Evolutionary conservation across 768 basidiomycete genomes (phyloP).

Genomic region (Agaricus subrufescens): DNA sequence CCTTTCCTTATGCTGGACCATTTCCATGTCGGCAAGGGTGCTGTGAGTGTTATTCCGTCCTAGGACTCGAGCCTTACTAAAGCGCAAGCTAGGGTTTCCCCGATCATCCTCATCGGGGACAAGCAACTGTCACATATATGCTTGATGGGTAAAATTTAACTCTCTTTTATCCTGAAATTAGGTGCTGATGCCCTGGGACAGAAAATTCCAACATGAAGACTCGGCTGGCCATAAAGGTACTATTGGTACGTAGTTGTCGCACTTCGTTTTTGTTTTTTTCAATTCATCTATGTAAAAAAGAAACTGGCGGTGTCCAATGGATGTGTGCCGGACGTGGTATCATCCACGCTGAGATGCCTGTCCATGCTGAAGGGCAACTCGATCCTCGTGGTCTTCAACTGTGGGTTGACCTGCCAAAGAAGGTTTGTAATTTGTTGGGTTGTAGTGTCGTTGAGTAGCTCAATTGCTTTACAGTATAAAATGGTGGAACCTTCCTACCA

Average conservation of each 20-base stretch:
- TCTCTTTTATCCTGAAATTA: background rate
- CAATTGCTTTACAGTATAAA: constrained; percentile 50
- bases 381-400: constrained; percentile 84
- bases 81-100: constrained; percentile 64
- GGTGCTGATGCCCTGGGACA: constrained; percentile 15
- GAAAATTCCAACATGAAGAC: constrained; percentile 83
- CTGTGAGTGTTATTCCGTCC: constrained; percentile 37
- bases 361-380: constrained; percentile 58
- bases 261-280: background rate
- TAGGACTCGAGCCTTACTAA: background rate
- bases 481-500: constrained; percentile 86
- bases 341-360: constrained; percentile 87
- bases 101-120: constrained; percentile 91
- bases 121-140: constrained; percentile 88
- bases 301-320: constrained; percentile 90
- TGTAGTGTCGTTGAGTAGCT: constrained; percentile 15
- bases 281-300: constrained; percentile 16
- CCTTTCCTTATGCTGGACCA: constrained; percentile 93
- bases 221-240: constrained; percentile 81
- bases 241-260: constrained; percentile 34
- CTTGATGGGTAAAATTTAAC: constrained; percentile 55
- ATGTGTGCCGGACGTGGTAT: constrained; percentile 85
- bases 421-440: constrained; percentile 29
- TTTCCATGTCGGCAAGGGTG: constrained; percentile 66
- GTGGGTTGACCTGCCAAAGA: constrained; percentile 78